These are phyloP conservation scores for Jackrogersella multiformis DNA, from an alignment of 495 filamentous ascomycete genomes.

Conservation along the genomic window DNA sequence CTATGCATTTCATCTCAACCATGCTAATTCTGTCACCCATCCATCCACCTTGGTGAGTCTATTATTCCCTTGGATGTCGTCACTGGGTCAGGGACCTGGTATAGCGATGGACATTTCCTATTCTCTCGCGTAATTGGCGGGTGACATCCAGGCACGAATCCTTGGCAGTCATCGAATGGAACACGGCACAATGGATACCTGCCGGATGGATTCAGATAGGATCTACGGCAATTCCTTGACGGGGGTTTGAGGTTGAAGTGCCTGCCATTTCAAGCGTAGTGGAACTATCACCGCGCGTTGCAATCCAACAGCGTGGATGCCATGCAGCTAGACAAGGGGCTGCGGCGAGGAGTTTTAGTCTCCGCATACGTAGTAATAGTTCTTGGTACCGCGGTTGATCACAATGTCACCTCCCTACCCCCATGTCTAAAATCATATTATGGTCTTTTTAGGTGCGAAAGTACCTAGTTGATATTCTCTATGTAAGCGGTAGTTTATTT, in stretches of 20 bases:
- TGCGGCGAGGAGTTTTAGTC: slow-evolving; percentile 12
- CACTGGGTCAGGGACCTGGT: slow-evolving; percentile 34
- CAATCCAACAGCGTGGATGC: slow-evolving; percentile 23
- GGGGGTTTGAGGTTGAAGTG: slow-evolving; percentile 8
- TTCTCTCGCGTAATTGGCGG: slow-evolving; percentile 16
- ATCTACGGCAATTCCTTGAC: slow-evolving; percentile 24
- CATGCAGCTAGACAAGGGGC: slow-evolving; percentile 4
- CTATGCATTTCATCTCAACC: slow-evolving; percentile 24
- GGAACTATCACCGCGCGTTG: slow-evolving; percentile 33
- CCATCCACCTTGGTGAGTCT: slow-evolving; percentile 33
- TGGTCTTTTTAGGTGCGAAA: not conserved
- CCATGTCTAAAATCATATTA: slow-evolving; percentile 16
- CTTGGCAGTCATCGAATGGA: slow-evolving; percentile 34
- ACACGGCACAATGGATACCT: slow-evolving; percentile 26
- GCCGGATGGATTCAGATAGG: slow-evolving; percentile 21
- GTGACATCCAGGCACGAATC: slow-evolving; percentile 2
- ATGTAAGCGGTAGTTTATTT: not conserved
- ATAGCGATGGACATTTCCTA: slow-evolving; percentile 37
- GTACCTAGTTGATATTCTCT: slow-evolving; percentile 1
- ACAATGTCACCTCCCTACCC: slow-evolving; percentile 30
- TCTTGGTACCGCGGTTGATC: slow-evolving; percentile 29
- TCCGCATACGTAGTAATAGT: slow-evolving; percentile 13
- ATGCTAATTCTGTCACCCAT: slow-evolving; percentile 17
- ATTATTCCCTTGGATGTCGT: slow-evolving; percentile 29
- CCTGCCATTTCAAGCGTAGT: slow-evolving; percentile 14